Evolutionary conservation across 306 rosid genomes (phyloP), one percentile per base, ranked within the genome.

Genomic region (Prunus mongolica): DNA sequence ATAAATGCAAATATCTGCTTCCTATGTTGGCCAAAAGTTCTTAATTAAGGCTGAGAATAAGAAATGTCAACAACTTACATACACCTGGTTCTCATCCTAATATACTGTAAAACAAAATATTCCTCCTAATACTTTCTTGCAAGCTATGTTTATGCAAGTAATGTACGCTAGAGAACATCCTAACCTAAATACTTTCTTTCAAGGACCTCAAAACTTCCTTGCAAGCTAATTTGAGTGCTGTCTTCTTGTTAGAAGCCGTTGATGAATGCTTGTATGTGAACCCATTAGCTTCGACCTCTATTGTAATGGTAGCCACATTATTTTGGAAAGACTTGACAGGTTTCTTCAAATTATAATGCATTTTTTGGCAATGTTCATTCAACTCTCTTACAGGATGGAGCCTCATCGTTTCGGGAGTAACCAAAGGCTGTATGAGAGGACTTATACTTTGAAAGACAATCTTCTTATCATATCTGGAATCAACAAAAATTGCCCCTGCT

Each of bases 401-500:
- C 67, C 25, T 76, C 12, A 87, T 3, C 1, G 96, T 93, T 54
- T 86, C 88, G 0, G 93, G 96, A 9, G 93, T 89, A 13, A 91
- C 15, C 41, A 93, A 79, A 4, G 97, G 96, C 73, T 91, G 93
- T 74, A 93, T 74, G 28, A 93, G 87, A 14, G 89, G 96, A 67
- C 82, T 76, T 62, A 91, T 84, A 67, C 97, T 86, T 72, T 66
- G 46, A 80, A 86, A 87, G 52, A 91, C 93, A 12, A 19, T 44
- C 14, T 87, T 89, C 74, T 88, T 76, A 3, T 81, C 38, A 82
- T 80, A 90, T 20, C 87, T 88, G 0, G 98, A 90, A 76, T 93
- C 97, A 12, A 93, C 91, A 27, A 80, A 74, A 64, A 93, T 86
- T 56, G 98, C 96, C 64, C 97, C 97, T 12, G 91, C 96, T 50